Evolutionary conservation across 345 rosid species (phyloP).

Genomic region (Microthlaspi erraticum): DNA sequence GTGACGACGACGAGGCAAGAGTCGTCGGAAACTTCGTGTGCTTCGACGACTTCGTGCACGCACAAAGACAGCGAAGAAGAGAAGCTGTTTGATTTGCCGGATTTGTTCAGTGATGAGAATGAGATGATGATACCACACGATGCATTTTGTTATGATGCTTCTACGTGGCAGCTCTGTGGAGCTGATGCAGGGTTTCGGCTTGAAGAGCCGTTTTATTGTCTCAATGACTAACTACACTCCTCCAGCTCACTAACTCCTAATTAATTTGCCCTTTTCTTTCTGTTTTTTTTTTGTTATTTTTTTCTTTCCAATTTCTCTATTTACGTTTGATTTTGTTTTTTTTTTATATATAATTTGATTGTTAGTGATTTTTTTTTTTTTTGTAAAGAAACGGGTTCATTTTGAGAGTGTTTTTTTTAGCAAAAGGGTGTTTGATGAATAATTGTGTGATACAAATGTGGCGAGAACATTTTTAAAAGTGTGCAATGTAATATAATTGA

Average conservation of each 20-base stretch:
- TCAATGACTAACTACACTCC: conserved; percentile 41
- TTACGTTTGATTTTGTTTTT: conserved; percentile 11
- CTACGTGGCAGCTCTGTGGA: conserved; percentile 72
- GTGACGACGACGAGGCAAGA: conserved; percentile 38
- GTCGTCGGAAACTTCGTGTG: conserved; percentile 46
- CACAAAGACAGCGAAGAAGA: conserved; percentile 57
- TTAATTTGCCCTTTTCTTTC: conserved; percentile 8
- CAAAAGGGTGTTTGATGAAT: conserved; percentile 19
- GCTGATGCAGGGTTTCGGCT: conserved; percentile 64
- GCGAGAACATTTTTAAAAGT: not conserved
- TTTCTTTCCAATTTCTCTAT: conserved; percentile 5
- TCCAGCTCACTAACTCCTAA: conserved; percentile 37
- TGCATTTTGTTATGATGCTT: conserved; percentile 53
- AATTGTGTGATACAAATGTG: conserved; percentile 32
- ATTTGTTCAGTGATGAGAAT: conserved; percentile 55
- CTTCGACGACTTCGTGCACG: conserved; percentile 37
- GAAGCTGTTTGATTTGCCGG: conserved; percentile 84
- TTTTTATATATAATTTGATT: conserved; percentile 2
- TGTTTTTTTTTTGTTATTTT: not conserved
- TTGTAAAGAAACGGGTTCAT: conserved; percentile 24
- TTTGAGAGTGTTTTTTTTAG: conserved; percentile 6
- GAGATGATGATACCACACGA: conserved; percentile 45
- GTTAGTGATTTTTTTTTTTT: conserved; percentile 25
- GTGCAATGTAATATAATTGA: no score
- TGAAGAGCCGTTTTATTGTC: conserved; percentile 69